These are phyloP conservation scores for Persicaria maculosa DNA, from an alignment of 148 eudicot species.

Conservation along the genomic window DNA sequence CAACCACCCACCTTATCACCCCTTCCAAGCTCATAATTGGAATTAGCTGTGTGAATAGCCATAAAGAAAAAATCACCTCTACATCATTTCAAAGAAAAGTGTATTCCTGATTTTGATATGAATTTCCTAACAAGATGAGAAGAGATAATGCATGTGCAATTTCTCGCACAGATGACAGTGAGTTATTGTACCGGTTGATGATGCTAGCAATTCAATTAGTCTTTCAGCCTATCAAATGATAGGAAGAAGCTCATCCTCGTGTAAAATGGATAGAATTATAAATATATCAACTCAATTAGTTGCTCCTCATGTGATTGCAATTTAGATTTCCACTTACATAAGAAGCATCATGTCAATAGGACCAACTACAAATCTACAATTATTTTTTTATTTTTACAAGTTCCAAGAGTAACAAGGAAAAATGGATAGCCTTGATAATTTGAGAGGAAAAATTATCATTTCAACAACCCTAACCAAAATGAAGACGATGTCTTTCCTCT, in stretches of 20 bases:
- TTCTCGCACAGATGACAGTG: neutral
- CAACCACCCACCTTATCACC: conserved; percentile 87
- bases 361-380: neutral
- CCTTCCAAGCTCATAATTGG: conserved; percentile 94
- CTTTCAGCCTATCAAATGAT: too few relatives aligned
- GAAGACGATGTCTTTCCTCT: neutral
- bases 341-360: neutral
- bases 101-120: neutral
- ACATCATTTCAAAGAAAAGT: neutral
- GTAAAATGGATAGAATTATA: neutral
- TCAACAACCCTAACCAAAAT: neutral
- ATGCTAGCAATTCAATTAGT: neutral
- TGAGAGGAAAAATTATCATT: neutral
- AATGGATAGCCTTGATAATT: neutral
- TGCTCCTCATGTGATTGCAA: neutral
- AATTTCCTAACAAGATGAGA: neutral
- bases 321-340: neutral
- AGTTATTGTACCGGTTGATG: neutral
- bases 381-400: neutral
- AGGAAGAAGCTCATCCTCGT: neutral
- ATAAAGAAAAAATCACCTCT: neutral
- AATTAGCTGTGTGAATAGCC: conserved; percentile 52
- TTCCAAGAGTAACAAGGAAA: neutral
- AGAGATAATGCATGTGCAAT: neutral
- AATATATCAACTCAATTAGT: neutral